phyloP scores from a whole-genome alignment of 371 early-diverging fungal genomes.

The Zopfochytrium polystomum region DNA sequence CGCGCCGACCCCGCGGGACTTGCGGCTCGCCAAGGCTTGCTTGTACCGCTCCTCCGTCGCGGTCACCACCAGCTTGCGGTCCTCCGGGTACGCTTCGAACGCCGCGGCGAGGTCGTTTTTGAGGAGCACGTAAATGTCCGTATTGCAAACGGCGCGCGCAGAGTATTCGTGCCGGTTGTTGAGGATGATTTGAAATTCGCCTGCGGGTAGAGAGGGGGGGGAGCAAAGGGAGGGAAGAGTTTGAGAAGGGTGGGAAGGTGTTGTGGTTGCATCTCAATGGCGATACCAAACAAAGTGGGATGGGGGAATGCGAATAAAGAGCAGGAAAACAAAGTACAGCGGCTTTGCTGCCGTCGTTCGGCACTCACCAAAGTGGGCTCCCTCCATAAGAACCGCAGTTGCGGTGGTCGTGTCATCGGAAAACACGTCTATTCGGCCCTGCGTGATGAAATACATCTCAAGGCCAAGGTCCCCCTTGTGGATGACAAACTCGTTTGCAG shows the following conservation, averaged over 20 bases:
- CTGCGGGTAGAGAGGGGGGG: too few species aligned
- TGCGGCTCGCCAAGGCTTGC: conserved; percentile 23
- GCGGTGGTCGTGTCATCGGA: conserved; percentile 32
- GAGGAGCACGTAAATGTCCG: conserved; percentile 48
- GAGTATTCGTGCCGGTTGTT: conserved; percentile 45
- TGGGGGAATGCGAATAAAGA: too few species aligned
- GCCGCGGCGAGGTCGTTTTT: conserved; percentile 37
- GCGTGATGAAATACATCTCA: conserved; percentile 52
- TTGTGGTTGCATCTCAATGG: too few species aligned
- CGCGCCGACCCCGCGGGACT: conserved; percentile 13
- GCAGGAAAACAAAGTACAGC: too few species aligned
- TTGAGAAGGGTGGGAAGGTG: too few species aligned
- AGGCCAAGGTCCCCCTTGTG: conserved; percentile 43
- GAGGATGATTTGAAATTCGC: conserved; percentile 44
- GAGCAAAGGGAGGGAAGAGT: too few species aligned
- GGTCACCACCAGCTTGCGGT: conserved; percentile 31
- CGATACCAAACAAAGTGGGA: too few species aligned
- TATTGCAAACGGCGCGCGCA: conserved; percentile 47
- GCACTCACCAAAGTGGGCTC: conserved; percentile 44
- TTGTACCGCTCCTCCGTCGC: conserved; percentile 36
- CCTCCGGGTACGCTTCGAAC: conserved; percentile 44
- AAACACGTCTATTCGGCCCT: conserved; percentile 50
- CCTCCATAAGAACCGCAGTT: conserved; percentile 45
- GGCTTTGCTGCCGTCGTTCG: too few species aligned
- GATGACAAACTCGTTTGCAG: conserved; percentile 46